These are phyloP conservation scores for Annulohypoxylon truncatum DNA, from an alignment of 2,329 filamentous ascomycete genomes.

Conservation along the genomic window DNA sequence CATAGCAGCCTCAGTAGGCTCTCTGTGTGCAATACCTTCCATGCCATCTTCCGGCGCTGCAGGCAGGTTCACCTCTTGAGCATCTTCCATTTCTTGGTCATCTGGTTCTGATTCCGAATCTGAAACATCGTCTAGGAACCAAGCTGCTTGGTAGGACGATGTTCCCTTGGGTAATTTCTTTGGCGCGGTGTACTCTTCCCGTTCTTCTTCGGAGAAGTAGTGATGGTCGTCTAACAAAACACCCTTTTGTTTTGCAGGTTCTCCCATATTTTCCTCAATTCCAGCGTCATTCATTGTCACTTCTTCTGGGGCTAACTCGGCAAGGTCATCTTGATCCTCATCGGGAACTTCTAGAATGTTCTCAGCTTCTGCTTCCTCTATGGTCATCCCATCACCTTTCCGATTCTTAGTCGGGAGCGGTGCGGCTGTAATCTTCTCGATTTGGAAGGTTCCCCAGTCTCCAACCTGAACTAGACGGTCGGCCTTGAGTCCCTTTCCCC, in stretches of 20 bases:
- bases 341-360: conserved; percentile 76
- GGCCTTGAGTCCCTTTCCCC: conserved; percentile 87
- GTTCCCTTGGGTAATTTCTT: conserved; percentile 89
- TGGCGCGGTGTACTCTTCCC: conserved; percentile 68
- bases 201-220: conserved; percentile 93
- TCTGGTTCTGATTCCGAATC: conserved; percentile 84
- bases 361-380: conserved; percentile 68
- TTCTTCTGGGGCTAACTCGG: conserved; percentile 87
- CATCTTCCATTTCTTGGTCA: conserved; percentile 63
- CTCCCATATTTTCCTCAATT: conserved; percentile 58
- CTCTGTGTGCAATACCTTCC: conserved; percentile 73
- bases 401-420: conserved; percentile 71
- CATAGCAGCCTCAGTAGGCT: conserved; percentile 80
- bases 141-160: conserved; percentile 92
- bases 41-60: conserved; percentile 84
- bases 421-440: conserved; percentile 86
- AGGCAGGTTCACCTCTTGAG: conserved; percentile 56
- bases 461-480: conserved; percentile 91
- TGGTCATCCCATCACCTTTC: conserved; percentile 74
- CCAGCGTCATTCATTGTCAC: conserved; percentile 71
- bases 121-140: conserved; percentile 83
- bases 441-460: conserved; percentile 93
- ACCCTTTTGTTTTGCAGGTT: conserved; percentile 76
- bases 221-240: conserved; percentile 96
- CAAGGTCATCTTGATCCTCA: conserved; percentile 84